Conservation (phyloP, 2,329 filamentous ascomycete genomes). For the Alternaria sp. region DNA sequence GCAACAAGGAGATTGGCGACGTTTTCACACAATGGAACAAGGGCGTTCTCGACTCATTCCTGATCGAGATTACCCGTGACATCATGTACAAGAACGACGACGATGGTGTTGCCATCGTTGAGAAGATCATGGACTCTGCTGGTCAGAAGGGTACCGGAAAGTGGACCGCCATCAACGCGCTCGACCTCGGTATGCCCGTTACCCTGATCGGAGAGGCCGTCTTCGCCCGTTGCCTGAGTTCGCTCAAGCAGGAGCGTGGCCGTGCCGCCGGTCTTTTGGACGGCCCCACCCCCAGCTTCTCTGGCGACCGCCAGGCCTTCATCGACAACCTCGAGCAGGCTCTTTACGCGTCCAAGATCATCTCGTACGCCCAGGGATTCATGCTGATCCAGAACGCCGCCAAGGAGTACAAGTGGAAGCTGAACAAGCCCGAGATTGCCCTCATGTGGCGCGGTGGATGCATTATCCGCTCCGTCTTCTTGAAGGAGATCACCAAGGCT, state of each 20-base stretch:
- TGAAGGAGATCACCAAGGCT: constrained; percentile 98
- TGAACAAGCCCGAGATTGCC: constrained; percentile 99
- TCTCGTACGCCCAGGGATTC: constrained; percentile 99
- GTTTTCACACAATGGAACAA: constrained; percentile 97
- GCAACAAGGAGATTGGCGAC: constrained; percentile 93
- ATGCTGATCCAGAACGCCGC: constrained; percentile 99
- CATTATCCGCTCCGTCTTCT: constrained; percentile 99
- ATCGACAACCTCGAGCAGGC: constrained; percentile 98
- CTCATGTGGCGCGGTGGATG: constrained; percentile 99
- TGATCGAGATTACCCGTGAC: constrained; percentile 98
- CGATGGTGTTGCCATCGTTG: constrained; percentile 85
- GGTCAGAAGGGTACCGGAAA: constrained; percentile 99
- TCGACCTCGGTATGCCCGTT: constrained; percentile 98
- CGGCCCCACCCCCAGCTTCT: constrained; percentile 79
- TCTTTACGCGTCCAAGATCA: constrained; percentile 99
- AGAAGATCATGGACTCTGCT: constrained; percentile 99
- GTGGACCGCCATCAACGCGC: constrained; percentile 99
- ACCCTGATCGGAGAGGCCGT: constrained; percentile 98
- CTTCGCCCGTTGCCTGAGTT: constrained; percentile 90
- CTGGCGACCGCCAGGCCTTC: constrained; percentile 91
- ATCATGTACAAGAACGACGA: constrained; percentile 99
- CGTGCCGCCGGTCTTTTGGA: constrained; percentile 80
- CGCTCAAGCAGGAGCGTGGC: constrained; percentile 90
- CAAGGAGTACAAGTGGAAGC: constrained; percentile 96
- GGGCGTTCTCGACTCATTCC: constrained; percentile 95